These are phyloP conservation scores for Candida golubevii DNA, from an alignment of 805 yeast genomes.

Conservation along the genomic window DNA sequence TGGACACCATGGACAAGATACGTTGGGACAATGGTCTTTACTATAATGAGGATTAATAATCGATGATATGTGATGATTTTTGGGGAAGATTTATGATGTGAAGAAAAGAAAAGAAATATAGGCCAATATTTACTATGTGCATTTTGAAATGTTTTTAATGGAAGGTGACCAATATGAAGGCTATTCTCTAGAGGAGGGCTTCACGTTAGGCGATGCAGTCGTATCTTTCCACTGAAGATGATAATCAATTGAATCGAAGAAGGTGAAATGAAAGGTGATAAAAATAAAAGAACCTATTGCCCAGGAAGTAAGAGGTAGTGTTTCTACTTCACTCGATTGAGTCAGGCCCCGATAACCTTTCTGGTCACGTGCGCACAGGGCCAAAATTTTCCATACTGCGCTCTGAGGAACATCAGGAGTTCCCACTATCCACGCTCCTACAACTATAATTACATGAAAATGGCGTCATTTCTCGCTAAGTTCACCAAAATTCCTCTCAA, in stretches of 20 bases:
- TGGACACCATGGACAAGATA: constrained; percentile 46
- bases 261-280: too few species aligned
- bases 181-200: too few species aligned
- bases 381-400: constrained; percentile 9
- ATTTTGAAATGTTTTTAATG: background rate
- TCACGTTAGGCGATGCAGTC: too few species aligned
- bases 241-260: too few species aligned
- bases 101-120: too few species aligned
- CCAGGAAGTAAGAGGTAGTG: too few species aligned
- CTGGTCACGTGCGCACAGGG: background rate
- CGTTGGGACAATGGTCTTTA: constrained; percentile 41
- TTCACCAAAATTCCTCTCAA: constrained; percentile 30
- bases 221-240: too few species aligned
- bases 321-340: too few species aligned
- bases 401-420: too few species aligned
- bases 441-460: constrained; percentile 11
- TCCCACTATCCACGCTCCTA: background rate
- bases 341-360: too few species aligned
- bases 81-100: too few species aligned
- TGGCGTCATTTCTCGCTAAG: constrained; percentile 28
- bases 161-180: background rate
- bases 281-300: too few species aligned
- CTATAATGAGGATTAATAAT: constrained; percentile 36
- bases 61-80: background rate
- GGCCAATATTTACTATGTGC: background rate